A percentile compares a stretch with the other conserved stretches of the same genome.
These are phyloP conservation scores for Mycena albidolilacea DNA, from an alignment of 768 basidiomycete species.

Conservation along the genomic window DNA sequence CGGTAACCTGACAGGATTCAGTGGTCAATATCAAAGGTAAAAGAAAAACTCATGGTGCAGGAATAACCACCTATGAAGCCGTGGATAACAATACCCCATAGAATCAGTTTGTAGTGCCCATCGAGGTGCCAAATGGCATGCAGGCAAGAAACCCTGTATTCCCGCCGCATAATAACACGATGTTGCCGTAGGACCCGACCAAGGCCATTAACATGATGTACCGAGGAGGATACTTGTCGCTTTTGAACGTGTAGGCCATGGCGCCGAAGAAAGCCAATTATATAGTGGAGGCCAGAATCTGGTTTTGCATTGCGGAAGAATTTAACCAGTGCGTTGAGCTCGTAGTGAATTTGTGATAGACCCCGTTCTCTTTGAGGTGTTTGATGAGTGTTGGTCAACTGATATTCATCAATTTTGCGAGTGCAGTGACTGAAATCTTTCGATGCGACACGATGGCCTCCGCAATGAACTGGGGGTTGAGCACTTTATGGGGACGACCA, in stretches of 20 bases:
- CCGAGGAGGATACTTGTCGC: constrained; percentile 31
- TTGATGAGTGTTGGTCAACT: background rate
- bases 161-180: constrained; percentile 18
- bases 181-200: constrained; percentile 36
- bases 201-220: constrained; percentile 45
- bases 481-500: constrained; percentile 5
- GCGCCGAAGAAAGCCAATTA: constrained; percentile 41
- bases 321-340: constrained; percentile 3
- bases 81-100: constrained; percentile 47
- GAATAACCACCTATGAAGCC: constrained; percentile 49
- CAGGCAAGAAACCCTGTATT: constrained; percentile 41
- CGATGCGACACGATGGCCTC: constrained; percentile 10
- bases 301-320: constrained; percentile 4
- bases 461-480: background rate
- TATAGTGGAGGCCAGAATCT: constrained; percentile 44
- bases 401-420: constrained; percentile 1
- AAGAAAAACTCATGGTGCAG: constrained; percentile 42
- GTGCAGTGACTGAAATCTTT: background rate
- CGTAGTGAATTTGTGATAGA: constrained; percentile 9
- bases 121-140: constrained; percentile 46
- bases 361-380: background rate
- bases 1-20: constrained; percentile 16
- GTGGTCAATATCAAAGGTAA: background rate
- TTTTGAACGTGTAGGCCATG: constrained; percentile 42
- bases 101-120: constrained; percentile 41